A percentile compares a stretch with the other conserved stretches of the same genome.
Evolutionary conservation across 345 rosid genomes (phyloP).

Genomic region (Garcia nutans): DNA sequence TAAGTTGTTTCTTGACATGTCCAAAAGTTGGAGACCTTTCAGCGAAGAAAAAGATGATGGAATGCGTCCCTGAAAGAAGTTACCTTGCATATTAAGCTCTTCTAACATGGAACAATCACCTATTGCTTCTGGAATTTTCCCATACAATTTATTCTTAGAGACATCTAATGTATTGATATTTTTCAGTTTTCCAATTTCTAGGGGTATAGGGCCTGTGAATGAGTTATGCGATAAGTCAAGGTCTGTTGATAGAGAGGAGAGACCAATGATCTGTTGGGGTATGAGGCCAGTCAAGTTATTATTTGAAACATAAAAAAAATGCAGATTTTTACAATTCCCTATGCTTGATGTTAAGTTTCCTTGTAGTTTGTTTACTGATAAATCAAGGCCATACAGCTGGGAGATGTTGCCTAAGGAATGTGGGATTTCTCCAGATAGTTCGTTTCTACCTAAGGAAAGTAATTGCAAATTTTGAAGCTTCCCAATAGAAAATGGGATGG

Average conservation of each 20-base stretch:
- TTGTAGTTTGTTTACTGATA: background rate
- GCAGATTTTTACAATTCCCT: background rate
- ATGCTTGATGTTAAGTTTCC: conserved; percentile 21
- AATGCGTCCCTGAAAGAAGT: conserved; percentile 15
- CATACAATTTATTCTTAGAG: background rate
- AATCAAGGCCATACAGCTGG: background rate
- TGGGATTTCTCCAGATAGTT: conserved; percentile 17
- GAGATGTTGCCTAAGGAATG: conserved; percentile 6
- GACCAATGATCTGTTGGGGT: background rate
- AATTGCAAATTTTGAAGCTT: background rate
- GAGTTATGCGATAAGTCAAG: conserved; percentile 7
- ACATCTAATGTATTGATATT: background rate
- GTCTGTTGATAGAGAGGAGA: background rate
- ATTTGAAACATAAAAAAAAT: background rate
- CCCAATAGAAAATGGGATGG: conserved; percentile 14
- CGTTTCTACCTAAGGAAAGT: background rate
- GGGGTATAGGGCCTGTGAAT: conserved; percentile 5
- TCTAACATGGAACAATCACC: conserved; percentile 4
- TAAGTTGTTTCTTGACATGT: conserved; percentile 18
- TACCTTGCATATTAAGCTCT: background rate
- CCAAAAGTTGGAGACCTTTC: conserved; percentile 9
- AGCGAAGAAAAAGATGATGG: conserved; percentile 8
- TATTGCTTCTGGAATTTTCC: conserved; percentile 10
- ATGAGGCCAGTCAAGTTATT: conserved; percentile 15
- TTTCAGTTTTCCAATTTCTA: conserved; percentile 4